A percentile compares a stretch with the other conserved stretches of the same genome.
Evolutionary conservation across 371 early-diverging fungal genomes (phyloP).

Genomic region (Rozella allomycis): DNA sequence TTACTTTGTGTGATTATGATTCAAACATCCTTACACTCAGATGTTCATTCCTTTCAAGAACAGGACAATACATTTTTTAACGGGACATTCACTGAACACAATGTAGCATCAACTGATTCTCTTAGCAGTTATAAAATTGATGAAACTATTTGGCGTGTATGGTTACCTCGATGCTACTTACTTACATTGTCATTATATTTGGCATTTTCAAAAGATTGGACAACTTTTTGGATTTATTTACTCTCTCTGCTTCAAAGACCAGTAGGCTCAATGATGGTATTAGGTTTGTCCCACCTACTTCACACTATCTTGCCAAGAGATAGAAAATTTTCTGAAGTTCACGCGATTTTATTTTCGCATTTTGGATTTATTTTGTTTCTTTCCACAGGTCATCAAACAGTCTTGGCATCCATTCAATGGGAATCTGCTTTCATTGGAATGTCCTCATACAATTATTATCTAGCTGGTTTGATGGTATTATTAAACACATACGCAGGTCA

Average conservation of each 20-base stretch:
- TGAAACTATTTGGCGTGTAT: too few relatives aligned
- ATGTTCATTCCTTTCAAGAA: conserved; percentile 33
- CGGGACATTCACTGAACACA: too few relatives aligned
- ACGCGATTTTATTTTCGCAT: conserved; percentile 3
- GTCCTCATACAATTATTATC: conserved; percentile 36
- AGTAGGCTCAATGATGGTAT: neutral
- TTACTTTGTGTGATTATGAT: conserved; percentile 21
- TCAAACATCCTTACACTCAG: conserved; percentile 33
- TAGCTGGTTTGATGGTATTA: conserved; percentile 46
- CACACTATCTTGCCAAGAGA: conserved; percentile 7
- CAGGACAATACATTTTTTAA: conserved; percentile 12
- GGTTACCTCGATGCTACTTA: too few relatives aligned
- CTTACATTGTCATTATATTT: too few relatives aligned
- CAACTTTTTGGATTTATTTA: conserved; percentile 4
- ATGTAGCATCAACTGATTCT: too few relatives aligned
- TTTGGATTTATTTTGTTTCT: conserved; percentile 40
- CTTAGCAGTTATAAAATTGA: too few relatives aligned
- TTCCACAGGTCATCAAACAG: conserved; percentile 73
- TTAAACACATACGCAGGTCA: conserved; percentile 49
- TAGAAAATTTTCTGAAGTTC: conserved; percentile 3
- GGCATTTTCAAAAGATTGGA: conserved; percentile 23
- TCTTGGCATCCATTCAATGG: conserved; percentile 71
- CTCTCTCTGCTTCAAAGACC: neutral
- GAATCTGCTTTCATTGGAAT: conserved; percentile 59
- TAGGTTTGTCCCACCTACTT: conserved; percentile 2